Conservation (phyloP, 2,329 filamentous ascomycete genomes). For the Xylaria sp. region DNA sequence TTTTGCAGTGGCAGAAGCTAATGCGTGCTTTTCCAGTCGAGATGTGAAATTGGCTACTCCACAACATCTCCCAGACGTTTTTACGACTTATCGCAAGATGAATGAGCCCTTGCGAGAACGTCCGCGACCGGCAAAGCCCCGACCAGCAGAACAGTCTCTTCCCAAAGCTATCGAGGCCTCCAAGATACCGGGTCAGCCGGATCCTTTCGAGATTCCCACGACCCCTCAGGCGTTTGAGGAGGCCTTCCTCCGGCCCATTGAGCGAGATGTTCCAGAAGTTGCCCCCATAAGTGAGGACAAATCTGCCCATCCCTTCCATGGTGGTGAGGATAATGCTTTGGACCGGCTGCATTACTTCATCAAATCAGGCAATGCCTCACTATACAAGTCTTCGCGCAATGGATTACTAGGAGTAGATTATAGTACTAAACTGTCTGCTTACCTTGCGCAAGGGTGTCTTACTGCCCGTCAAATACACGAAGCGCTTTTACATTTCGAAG, state of each 20-base stretch:
- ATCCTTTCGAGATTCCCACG: constrained; percentile 72
- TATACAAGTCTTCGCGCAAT: constrained; percentile 78
- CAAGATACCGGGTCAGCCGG: constrained; percentile 66
- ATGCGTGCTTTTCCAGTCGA: constrained; percentile 59
- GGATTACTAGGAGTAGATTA: constrained; percentile 76
- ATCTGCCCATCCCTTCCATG: constrained; percentile 73
- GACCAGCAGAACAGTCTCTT: constrained; percentile 62
- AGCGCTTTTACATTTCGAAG: constrained; percentile 74
- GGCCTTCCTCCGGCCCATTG: constrained; percentile 68
- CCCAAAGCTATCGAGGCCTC: constrained; percentile 65
- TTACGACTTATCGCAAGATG: constrained; percentile 78
- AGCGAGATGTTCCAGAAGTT: constrained; percentile 60
- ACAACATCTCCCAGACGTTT: constrained; percentile 75
- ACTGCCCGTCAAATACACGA: constrained; percentile 78
- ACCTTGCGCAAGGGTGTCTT: constrained; percentile 76
- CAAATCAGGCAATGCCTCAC: constrained; percentile 66
- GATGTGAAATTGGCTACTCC: constrained; percentile 70
- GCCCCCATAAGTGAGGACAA: constrained; percentile 61
- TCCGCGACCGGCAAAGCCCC: constrained; percentile 67
- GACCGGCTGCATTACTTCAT: constrained; percentile 71
- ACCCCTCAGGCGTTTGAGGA: constrained; percentile 63
- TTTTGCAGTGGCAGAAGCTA: not conserved
- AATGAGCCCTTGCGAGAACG: constrained; percentile 76
- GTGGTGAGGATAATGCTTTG: constrained; percentile 72
- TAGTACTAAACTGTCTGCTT: constrained; percentile 80